These are phyloP conservation scores for Sporothrix inflata DNA, from an alignment of 2,329 filamentous ascomycete genomes.

Conservation along the genomic window DNA sequence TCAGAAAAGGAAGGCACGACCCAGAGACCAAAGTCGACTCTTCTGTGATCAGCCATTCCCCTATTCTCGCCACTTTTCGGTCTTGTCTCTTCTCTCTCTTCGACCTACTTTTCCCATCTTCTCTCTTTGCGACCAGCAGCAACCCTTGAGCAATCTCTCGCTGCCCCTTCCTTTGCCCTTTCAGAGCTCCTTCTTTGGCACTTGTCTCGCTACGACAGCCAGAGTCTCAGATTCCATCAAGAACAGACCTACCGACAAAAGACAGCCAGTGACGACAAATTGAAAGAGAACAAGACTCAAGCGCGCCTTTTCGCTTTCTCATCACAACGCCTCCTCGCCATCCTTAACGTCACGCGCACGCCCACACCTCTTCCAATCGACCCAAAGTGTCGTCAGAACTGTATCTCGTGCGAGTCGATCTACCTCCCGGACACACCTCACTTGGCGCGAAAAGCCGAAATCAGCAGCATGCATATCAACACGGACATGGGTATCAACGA, in stretches of 20 bases:
- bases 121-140: background rate
- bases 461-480: conserved; percentile 8
- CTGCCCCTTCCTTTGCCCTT: no score
- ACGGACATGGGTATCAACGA: background rate
- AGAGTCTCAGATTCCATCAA: background rate
- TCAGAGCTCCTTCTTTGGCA: no score
- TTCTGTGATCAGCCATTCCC: background rate
- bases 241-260: background rate
- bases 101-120: background rate
- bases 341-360: background rate
- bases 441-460: background rate
- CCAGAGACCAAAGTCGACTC: background rate
- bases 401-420: background rate
- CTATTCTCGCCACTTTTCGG: background rate
- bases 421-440: background rate
- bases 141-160: background rate
- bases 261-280: background rate
- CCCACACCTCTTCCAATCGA: background rate
- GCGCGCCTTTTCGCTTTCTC: background rate
- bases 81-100: background rate
- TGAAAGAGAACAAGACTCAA: background rate
- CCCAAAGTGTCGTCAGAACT: background rate
- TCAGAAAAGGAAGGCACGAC: background rate
- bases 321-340: background rate
- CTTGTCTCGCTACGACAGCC: background rate